Evolutionary conservation across 148 eudicot genomes (phyloP), one percentile per base, ranked within the genome.

Genomic region (Spergularia bocconei): DNA sequence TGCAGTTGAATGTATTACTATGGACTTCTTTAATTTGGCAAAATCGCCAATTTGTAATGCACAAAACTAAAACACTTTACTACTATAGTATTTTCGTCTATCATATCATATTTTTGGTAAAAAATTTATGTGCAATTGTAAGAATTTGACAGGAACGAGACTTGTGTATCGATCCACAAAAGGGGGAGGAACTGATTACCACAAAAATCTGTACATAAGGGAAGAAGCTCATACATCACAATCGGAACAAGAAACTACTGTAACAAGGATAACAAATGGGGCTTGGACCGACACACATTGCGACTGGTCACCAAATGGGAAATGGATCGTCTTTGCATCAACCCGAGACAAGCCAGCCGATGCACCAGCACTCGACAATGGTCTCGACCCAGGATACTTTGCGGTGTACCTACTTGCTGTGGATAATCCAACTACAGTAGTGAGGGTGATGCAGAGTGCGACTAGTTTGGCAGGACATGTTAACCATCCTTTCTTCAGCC

Each of bases 301-400:
- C 61, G 17, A 72, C 0, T 72, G 80, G 76, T 72, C 76, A 4
- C 76, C 76, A 0, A 56, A 20, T 4, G 57, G 71, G 3, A 55
- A 78, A 13, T 78, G 80, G 80, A 55, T 78, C 4, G 76, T 71
- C 16, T 78, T 78, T 50, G 39, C 80, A 16, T 71, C 80, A 11
- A 78, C 50, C 52, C 75, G 63, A 5, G 48, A 67, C 6, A 71
- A 71, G 39, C 80, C 75, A 1, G 6, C 15, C 5, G 17, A 10
- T 5, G 56, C 56, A 0, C 23, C 61, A 54, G 23, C n/a, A 10
- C 44, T 0, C 1, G 54, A 47, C 3, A 69, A 77, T 16, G 14
- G 50, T 21, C 80, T 67, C 36, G 80, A 78, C 61, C 60, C 75
- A 3, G 80, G 80, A 17, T 55, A 63, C 76, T 72, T 52, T 11